Conservation (phyloP, 1,284 basidiomycete genomes). For the Trichosporon sp. region DNA sequence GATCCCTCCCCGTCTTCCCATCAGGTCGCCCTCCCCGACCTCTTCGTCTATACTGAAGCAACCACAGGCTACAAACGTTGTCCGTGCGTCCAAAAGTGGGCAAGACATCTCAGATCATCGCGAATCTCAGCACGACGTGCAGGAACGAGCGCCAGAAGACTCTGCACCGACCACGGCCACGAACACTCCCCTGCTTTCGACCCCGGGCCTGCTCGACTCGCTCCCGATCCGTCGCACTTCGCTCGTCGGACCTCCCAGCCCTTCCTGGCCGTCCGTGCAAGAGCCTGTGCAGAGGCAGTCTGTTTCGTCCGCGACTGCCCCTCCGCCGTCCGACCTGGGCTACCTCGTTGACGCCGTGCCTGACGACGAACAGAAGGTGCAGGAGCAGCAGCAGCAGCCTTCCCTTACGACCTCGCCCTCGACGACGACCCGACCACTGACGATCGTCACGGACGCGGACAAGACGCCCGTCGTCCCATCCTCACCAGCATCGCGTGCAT, state of each 20-base stretch:
- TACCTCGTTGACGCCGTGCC: conserved; percentile 17
- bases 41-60: conserved; percentile 1
- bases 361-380: neutral
- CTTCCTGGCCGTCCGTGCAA: conserved; percentile 2
- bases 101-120: conserved; percentile 6
- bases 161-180: conserved; percentile 7
- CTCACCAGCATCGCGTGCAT: conserved; percentile 9
- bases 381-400: neutral
- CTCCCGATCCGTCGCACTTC: conserved; percentile 8
- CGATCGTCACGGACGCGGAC: conserved; percentile 13
- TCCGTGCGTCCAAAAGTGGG: conserved; percentile 1
- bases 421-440: neutral
- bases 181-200: neutral
- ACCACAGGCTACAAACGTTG: neutral
- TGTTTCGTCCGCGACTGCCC: conserved; percentile 2
- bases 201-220: conserved; percentile 4
- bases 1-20: neutral
- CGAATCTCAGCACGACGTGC: neutral
- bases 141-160: conserved; percentile 7
- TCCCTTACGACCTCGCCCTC: conserved; percentile 13
- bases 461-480: conserved; percentile 16
- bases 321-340: conserved; percentile 4
- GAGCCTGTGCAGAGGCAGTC: conserved; percentile 7
- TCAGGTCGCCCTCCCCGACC: conserved; percentile 1
- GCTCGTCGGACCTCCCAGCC: neutral